Base-by-base conservation (phyloP, 345 rosid genomes). In the Nasturtium officinale region DNA sequence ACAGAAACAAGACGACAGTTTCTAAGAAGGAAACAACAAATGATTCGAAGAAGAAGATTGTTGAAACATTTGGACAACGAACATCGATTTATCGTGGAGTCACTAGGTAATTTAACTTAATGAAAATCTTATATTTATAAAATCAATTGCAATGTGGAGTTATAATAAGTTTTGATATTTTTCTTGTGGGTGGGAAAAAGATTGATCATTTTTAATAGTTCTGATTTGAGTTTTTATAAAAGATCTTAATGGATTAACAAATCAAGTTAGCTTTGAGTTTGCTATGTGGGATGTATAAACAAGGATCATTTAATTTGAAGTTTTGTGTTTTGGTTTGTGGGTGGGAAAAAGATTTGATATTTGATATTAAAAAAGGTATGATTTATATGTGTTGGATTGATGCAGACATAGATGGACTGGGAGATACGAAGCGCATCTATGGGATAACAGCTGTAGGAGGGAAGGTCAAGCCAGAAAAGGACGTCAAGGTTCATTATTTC, bases 401-500 rank as follows among this genome's bases (percentile, higher is more conserved):
- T 65, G 75, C 82, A 94, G 98, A 71, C 97, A 90, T 67, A 77
- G 97, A 78, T 89, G 97, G 97, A 93, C 98, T 58, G 98, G 98
- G 9, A 86, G 98, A 87, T 90, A 87, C 69, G 98, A 93, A 80
- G 98, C 98, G 37, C 96, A 90, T 82, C 96, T 94, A 2, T 94
- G 98, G 98, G 98, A 94, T 73, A 94, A 91, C 84, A 94, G 96
- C 92, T 91, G 95, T 81, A 89, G 91, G 75, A 85, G 98, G 69
- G 98, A 94, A 75, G 96, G 98, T 75, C 97, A 91, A 77, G 98
- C 96, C 5, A 86, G 98, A 71, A 94, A 94, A 82, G 98, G 98
- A 70, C 98, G 97, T 86, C 98, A 94, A 86, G 98, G 98, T 90
- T 53, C 23, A 46, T 4, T 0, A 32, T 50, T 9, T 35, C 12